Conservation (phyloP, 2,329 filamentous ascomycete genomes). For the Aspergillus phoenicis region DNA sequence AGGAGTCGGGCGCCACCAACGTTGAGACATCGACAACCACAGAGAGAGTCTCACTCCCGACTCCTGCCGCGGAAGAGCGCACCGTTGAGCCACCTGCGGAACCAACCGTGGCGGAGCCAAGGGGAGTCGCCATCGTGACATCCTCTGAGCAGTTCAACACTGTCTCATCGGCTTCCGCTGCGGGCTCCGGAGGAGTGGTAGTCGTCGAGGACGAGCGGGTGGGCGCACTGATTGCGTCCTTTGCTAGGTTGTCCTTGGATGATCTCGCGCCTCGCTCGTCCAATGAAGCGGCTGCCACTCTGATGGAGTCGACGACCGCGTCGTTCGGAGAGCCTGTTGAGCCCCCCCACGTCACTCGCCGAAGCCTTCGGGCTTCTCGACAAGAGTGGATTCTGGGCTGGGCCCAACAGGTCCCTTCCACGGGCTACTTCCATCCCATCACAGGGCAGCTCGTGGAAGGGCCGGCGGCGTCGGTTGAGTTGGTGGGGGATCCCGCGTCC, state of each 20-base stretch:
- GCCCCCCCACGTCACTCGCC: background rate
- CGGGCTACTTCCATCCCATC: conserved; percentile 10
- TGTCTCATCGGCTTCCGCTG: conserved; percentile 12
- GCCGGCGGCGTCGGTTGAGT: conserved; percentile 18
- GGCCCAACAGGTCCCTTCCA: conserved; percentile 14
- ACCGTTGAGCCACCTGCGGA: conserved; percentile 16
- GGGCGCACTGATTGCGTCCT: conserved; percentile 8
- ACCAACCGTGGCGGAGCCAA: conserved; percentile 15
- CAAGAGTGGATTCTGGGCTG: background rate
- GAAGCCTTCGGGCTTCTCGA: background rate
- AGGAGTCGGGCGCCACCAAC: conserved; percentile 8
- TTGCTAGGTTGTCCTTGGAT: conserved; percentile 14
- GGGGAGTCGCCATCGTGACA: background rate
- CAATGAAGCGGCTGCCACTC: conserved; percentile 14
- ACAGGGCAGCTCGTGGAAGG: conserved; percentile 12
- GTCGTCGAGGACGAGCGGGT: conserved; percentile 16
- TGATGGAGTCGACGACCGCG: conserved; percentile 11
- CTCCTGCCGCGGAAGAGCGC: conserved; percentile 5
- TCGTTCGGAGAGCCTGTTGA: conserved; percentile 11
- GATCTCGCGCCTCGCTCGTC: conserved; percentile 12
- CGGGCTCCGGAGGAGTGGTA: conserved; percentile 15
- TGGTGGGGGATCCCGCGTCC: conserved; percentile 17
- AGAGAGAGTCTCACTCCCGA: background rate
- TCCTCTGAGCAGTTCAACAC: conserved; percentile 3
- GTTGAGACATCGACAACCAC: background rate